Evolutionary conservation across 1,284 basidiomycete species (phyloP).

Genomic region (Chalciporus sp.): DNA sequence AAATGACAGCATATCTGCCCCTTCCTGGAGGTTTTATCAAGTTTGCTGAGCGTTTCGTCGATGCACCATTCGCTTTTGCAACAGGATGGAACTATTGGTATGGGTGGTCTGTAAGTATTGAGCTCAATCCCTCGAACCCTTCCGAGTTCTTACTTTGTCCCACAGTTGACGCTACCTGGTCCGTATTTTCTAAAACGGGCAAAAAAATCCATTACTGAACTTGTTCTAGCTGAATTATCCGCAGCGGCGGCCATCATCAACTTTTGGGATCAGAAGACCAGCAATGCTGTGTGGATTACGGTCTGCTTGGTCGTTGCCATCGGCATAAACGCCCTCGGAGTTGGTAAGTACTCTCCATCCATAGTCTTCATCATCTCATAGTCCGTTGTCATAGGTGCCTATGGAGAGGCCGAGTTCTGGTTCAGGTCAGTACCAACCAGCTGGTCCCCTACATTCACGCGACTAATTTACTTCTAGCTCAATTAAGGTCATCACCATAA

Average conservation of each 20-base stretch:
- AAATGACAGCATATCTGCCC: conserved; percentile 40
- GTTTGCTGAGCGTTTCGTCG: conserved; percentile 69
- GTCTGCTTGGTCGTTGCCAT: conserved; percentile 64
- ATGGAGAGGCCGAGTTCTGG: conserved; percentile 59
- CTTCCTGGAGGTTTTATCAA: conserved; percentile 65
- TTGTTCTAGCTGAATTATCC: conserved; percentile 53
- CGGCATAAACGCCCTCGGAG: conserved; percentile 61
- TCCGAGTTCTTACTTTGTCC: conserved; percentile 1
- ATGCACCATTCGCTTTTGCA: conserved; percentile 67
- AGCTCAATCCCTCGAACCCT: neutral
- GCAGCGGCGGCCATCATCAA: conserved; percentile 66
- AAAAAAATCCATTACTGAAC: neutral
- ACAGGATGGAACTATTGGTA: conserved; percentile 75
- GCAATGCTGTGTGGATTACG: conserved; percentile 63
- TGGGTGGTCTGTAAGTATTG: conserved; percentile 53
- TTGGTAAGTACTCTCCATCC: conserved; percentile 33
- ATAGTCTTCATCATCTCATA: neutral
- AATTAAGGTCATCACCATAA: conserved; percentile 49
- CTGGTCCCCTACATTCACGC: neutral
- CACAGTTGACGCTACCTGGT: conserved; percentile 32
- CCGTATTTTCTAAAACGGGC: neutral
- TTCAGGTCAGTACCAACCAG: conserved; percentile 31
- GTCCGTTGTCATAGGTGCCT: conserved; percentile 33
- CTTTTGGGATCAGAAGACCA: conserved; percentile 57
- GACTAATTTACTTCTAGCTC: conserved; percentile 23